Base-by-base conservation (phyloP, 495 filamentous ascomycete genomes). In the Penicillium riverlandense region DNA sequence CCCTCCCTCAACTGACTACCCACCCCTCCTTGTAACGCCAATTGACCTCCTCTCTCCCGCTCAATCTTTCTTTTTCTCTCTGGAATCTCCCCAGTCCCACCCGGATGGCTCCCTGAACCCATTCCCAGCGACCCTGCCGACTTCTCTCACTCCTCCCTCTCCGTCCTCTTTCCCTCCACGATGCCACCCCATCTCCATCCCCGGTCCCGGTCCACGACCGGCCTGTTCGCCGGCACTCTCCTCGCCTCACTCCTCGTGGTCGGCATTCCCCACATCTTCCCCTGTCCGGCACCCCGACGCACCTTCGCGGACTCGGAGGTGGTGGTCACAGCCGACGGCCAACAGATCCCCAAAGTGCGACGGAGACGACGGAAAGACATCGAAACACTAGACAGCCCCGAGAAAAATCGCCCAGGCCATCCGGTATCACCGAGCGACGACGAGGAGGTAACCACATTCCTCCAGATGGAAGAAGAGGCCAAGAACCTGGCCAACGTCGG, bases 121-220 rank as follows among this genome's bases (percentile, higher is more conserved):
- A 22, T 22, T 6, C 4, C 22, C 6, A 22, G 22, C 22, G 50
- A 43, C 41, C 43, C 41, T 51, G 49, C 36, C 45, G 40, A 44
- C 22, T 35, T 37, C 29, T 27, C 35, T 35, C 37, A 35, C 44
- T 40, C 42, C 35, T 44, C 33, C 32, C 14, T 38, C 35, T 22
- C 14, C 16, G 38, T 38, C 37, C 37, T 33, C 33, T 45, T 38
- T 29, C 13, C 34, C 29, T 37, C 13, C 46, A 71, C 47, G 43
- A 95, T 96, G 89, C 85, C 90, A 41, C 87, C 88, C 31, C 82
- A 87, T 70, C 85, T 98, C 28, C 92, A 98, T 66, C 92, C 92
- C 7, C 82, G 88, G 54, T 96, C 90, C 40, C 83, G 87, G 58
- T 82, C 85, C 61, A 98, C 92, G 47, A 86, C 82, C 38, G 88